Evolutionary conservation across 257 asterid genomes (phyloP), one percentile per base, ranked within the genome.

Genomic region (Nicotiana tabacum): DNA sequence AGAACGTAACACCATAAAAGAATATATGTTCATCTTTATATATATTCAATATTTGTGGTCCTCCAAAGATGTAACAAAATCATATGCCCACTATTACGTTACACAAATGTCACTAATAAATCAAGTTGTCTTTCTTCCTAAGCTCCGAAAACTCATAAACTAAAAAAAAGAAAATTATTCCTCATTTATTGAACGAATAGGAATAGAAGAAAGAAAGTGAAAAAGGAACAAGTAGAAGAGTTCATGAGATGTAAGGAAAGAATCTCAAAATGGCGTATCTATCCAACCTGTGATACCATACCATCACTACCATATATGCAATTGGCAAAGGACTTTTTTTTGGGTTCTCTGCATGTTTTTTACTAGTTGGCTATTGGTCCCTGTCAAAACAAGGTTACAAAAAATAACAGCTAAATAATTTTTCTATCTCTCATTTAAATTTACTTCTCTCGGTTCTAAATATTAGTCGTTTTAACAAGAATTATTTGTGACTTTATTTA

Each of bases 171-270:
- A 72, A 15, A 12, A 6, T 5, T 69, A 16, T 37, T 21, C 24
- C 8, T 0, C 24, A 66, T 66, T 66, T 66, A 16, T 66, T 66
- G 76, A 13, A 67, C 1, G 76, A 33, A 66, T 66, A 66, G 72
- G 17, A 65, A 30, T 66, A 11, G 72, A 13, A 66, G 46, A 16
- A 30, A 16, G 29, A 48, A 6, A 27, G 57, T 24, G 4, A 7
- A 74, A 5, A 48, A 46, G 24, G 39, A 48, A 11, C 13, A 43
- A 48, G 62, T 24, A 74, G 21, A 74, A 48, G 79, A 24, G 62
- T 74, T 46, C 80, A 76, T 76, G 27, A 76, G 64, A 76, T 51
- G 80, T 76, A 74, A 76, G 80, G 9, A 76, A 76, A 76, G 80
- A 76, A 76, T 76, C 80, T 74, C 11, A 24, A n/a, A 76, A 76